Evolutionary conservation across 257 asterid genomes (phyloP), one percentile per base, ranked within the genome.

Genomic region (Leptodermis oblonga): DNA sequence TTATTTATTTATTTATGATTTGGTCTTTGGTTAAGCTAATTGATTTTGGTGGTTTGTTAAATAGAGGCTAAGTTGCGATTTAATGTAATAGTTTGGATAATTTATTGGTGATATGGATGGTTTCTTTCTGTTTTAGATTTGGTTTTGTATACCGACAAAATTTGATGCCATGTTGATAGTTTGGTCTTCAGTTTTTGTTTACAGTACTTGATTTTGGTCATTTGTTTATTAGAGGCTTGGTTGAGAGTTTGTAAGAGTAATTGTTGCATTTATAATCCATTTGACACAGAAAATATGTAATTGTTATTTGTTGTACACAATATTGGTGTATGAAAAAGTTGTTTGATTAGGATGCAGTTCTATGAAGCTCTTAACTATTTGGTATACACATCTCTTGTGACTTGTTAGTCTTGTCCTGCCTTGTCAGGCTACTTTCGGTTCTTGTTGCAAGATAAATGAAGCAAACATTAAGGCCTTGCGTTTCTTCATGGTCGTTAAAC

Each of bases 401-500:
- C 22, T 51, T 42, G 37, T 26, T 36, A 18, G 7, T 26, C 23
- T 36, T 34, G 58, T 43, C 26, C 1, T 52, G 42, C 41, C 31
- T 17, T 20, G 28, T 9, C 59, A 52, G 8, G 31, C n/a, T 52
- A 49, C 5, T 25, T 45, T 23, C 5, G n/a, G n/a, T n/a, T n/a
- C n/a, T n/a, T 60, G 30, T 43, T 9, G 20, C 49, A 10, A 22
- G 18, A 7, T 23, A 17, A n/a, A 48, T 37, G 42, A 23, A 36
- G n/a, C 26, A 52, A 36, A 60, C 11, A 2, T 34, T n/a, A 22
- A 55, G 12, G n/a, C 45, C 33, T 34, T 31, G 23, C 28, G 42
- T 48, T 41, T 70, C 64, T 33, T 41, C 49, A 71, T 53, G 23
- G 51, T 20, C n/a, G n/a, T n/a, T n/a, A n/a, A n/a, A 1, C 67